These are phyloP conservation scores for Tricholoma sp. DNA, from an alignment of 768 basidiomycete genomes.

Conservation along the genomic window DNA sequence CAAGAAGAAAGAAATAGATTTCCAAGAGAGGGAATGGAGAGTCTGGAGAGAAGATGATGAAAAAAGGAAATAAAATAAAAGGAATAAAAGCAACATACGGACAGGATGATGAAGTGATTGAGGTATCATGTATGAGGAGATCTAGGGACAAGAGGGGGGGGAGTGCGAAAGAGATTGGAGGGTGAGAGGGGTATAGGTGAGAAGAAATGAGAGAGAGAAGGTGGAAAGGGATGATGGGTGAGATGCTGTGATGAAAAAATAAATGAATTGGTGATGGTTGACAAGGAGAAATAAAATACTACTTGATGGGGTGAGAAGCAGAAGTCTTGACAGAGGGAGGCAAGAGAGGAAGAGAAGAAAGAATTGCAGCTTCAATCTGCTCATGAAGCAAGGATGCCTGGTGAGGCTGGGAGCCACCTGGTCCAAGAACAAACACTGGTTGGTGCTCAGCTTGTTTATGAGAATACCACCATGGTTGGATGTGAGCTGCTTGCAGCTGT, in stretches of 20 bases:
- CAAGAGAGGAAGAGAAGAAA: constrained; percentile 31
- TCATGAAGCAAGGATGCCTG: constrained; percentile 31
- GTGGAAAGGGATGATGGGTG: constrained; percentile 57
- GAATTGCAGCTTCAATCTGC: constrained; percentile 51
- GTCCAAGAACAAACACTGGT: constrained; percentile 23
- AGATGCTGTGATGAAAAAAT: constrained; percentile 49
- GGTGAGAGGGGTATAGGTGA: constrained; percentile 29
- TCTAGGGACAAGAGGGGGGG: constrained; percentile 32
- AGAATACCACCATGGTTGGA: constrained; percentile 48
- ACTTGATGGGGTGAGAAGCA: constrained; percentile 82
- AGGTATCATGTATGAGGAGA: too few relatives aligned
- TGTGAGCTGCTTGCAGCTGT: constrained; percentile 36
- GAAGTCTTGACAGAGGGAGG: constrained; percentile 56
- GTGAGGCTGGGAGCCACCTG: constrained; percentile 18
- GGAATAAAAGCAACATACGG: too few relatives aligned
- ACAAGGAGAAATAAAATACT: constrained; percentile 26
- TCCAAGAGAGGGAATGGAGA: constrained; percentile 50
- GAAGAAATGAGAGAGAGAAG: constrained; percentile 49
- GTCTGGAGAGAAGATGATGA: neutral
- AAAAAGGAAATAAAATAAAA: too few relatives aligned
- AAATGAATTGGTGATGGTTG: neutral
- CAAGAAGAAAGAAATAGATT: constrained; percentile 88
- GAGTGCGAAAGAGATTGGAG: constrained; percentile 42
- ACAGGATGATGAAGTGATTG: constrained; percentile 1
- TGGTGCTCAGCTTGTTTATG: constrained; percentile 6